Percentiles rank a stretch among this genome's conserved stretches.
These are phyloP conservation scores for Raddia guianensis DNA, from an alignment of 176 grass and related monocot species.

Conservation along the genomic window DNA sequence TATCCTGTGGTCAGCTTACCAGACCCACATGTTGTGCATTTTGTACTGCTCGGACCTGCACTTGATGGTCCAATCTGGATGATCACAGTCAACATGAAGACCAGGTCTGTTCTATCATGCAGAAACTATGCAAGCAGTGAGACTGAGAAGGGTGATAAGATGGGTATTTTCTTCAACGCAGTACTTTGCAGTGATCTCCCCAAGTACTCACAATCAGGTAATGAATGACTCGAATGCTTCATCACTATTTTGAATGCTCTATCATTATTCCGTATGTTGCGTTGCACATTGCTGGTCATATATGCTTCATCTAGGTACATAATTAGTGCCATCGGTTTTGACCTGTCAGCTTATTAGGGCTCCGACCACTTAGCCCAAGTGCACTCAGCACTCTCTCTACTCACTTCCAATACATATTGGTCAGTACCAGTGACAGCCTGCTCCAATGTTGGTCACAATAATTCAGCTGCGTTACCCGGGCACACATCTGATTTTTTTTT, in stretches of 20 bases:
- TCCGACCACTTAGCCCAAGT: not conserved
- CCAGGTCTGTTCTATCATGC: not conserved
- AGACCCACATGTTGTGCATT: not conserved
- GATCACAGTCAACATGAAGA: not conserved
- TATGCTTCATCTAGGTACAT: not conserved
- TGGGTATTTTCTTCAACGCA: not conserved
- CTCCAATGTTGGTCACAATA: no score
- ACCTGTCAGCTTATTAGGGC: not conserved
- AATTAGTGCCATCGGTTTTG: not conserved
- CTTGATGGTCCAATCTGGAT: not conserved
- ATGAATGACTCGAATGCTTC: not conserved
- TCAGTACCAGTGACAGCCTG: no score
- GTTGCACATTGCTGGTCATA: no score
- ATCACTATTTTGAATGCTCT: no score
- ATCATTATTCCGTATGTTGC: no score
- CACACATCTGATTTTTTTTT: no score
- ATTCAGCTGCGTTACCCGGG: no score
- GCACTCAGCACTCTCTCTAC: not conserved
- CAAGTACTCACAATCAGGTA: not conserved
- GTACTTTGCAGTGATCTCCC: not conserved
- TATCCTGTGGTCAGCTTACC: not conserved
- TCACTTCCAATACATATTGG: not conserved
- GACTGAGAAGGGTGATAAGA: not conserved
- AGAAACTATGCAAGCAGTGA: not conserved
- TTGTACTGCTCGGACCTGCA: not conserved